phyloP scores from a whole-genome alignment of 2,329 filamentous ascomycete genomes.

The Fusarium pininemorale region DNA sequence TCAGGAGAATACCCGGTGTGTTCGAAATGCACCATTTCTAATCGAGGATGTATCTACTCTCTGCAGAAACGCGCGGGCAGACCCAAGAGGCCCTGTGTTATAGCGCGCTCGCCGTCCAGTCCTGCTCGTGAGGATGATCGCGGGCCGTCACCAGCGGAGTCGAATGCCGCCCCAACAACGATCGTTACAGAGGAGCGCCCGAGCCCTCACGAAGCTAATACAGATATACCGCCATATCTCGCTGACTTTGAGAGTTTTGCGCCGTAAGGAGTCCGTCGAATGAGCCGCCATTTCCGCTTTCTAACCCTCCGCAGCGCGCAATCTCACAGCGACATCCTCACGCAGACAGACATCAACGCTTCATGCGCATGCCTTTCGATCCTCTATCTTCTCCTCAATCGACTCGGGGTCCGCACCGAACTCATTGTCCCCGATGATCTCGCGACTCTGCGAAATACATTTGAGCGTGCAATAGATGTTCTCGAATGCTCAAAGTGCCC shows the following conservation, averaged over 20 bases:
- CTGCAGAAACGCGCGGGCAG: neutral
- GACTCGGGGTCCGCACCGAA: neutral
- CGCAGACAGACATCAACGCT: conserved; percentile 1
- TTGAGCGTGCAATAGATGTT: neutral
- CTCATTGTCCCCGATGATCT: neutral
- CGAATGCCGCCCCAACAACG: neutral
- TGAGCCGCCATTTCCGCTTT: neutral
- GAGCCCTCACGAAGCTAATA: neutral
- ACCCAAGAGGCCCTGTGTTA: neutral
- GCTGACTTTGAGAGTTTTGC: neutral
- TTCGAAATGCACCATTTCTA: neutral
- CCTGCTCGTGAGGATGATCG: neutral
- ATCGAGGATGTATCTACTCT: neutral
- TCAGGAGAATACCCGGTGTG: neutral
- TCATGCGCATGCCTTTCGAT: neutral
- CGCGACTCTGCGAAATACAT: neutral
- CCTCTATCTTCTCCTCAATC: conserved; percentile 5
- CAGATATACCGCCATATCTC: neutral
- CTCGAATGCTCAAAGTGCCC: neutral
- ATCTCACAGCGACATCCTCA: neutral
- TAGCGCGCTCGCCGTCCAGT: neutral
- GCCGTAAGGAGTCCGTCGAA: neutral
- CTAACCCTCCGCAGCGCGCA: neutral
- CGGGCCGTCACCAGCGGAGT: neutral
- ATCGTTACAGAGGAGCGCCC: neutral